Conservation (phyloP, 2,329 filamentous ascomycete genomes). For the Penicillium sumatraense region DNA sequence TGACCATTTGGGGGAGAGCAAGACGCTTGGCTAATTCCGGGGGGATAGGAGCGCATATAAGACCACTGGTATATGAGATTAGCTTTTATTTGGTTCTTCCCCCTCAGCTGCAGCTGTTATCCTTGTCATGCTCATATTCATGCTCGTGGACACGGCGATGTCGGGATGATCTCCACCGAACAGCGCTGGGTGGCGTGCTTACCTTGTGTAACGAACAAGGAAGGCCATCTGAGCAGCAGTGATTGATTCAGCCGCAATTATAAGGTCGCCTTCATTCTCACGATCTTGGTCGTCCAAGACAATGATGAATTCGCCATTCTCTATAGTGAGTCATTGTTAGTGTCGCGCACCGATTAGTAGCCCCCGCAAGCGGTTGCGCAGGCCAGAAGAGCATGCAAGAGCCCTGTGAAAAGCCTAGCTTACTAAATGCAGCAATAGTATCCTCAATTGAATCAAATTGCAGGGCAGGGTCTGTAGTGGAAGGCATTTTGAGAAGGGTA, state of each 20-base stretch:
- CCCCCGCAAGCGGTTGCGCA: background rate
- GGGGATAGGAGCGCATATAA: slow-evolving; percentile 85
- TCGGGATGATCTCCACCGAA: background rate
- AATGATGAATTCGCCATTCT: slow-evolving; percentile 87
- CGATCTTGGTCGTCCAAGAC: slow-evolving; percentile 90
- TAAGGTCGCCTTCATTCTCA: slow-evolving; percentile 98
- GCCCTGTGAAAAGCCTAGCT: slow-evolving; percentile 21
- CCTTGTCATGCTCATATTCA: too few species aligned
- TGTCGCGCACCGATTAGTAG: background rate
- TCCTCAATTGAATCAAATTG: slow-evolving; percentile 50
- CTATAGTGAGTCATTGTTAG: slow-evolving; percentile 47
- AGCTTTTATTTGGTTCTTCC: background rate
- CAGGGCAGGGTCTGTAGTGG: slow-evolving; percentile 36
- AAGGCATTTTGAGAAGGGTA: slow-evolving; percentile 35
- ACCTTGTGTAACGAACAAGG: slow-evolving; percentile 84
- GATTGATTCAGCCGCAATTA: slow-evolving; percentile 84
- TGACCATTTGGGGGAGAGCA: slow-evolving; percentile 88
- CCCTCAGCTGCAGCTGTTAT: background rate
- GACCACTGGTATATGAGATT: slow-evolving; percentile 61
- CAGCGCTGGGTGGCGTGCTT: slow-evolving; percentile 12
- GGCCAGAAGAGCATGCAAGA: background rate
- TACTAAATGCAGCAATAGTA: slow-evolving; percentile 47
- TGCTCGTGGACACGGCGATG: background rate
- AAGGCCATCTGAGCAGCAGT: slow-evolving; percentile 94
- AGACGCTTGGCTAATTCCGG: slow-evolving; percentile 71